Evolutionary conservation across 306 rosid genomes (phyloP).

Genomic region (Cucurbita moschata): DNA sequence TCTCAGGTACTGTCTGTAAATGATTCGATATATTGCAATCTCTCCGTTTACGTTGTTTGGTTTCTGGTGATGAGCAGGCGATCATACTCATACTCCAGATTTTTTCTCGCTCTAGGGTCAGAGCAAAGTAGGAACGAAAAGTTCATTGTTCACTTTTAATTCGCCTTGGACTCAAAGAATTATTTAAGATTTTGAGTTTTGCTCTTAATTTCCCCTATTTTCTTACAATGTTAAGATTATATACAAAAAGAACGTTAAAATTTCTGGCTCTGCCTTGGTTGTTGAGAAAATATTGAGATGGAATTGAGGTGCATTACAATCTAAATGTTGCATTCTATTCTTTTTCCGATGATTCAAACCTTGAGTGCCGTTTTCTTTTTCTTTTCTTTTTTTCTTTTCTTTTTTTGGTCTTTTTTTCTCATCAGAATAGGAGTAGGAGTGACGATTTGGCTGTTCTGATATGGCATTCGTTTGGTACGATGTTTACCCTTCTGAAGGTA

Average conservation of each 20-base stretch:
- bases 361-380: background rate
- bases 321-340: background rate
- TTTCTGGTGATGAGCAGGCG: background rate
- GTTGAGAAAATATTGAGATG: background rate
- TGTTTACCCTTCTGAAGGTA: constrained; percentile 22
- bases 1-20: constrained; percentile 2
- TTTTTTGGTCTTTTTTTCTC: background rate
- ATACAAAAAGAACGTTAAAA: background rate
- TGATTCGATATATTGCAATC: background rate
- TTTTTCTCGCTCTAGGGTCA: background rate
- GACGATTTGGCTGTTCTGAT: constrained; percentile 22
- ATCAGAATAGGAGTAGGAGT: constrained; percentile 13
- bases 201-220: no score
- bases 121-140: background rate
- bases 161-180: no score
- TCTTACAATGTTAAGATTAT: no score
- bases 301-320: background rate
- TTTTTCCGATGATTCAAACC: background rate
- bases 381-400: background rate
- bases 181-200: no score
- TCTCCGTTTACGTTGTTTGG: background rate
- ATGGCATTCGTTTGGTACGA: constrained; percentile 24
- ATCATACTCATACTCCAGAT: background rate
- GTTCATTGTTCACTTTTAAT: no score
- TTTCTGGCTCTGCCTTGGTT: background rate